Base-by-base conservation (phyloP, 495 filamentous ascomycete species). In the Penicillium cosmopolitanum region DNA sequence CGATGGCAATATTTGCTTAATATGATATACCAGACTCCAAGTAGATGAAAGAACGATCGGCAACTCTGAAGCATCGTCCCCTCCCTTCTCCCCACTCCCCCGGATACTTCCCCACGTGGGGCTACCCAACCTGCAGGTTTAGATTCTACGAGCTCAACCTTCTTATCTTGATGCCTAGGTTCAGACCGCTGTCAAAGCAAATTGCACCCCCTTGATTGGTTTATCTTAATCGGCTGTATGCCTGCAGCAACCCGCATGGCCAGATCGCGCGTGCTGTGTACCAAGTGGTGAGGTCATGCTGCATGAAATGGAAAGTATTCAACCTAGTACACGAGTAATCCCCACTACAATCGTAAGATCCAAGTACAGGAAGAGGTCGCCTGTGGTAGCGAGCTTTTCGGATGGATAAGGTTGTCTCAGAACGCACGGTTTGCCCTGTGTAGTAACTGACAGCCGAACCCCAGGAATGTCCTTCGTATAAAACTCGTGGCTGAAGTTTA, bases 281-380 rank as follows among this genome's bases (percentile, higher is more conserved):
- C 28, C 28, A 9, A 48, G 46, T 48, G 46, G 18, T 48, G 46
- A 48, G 46, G 46, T 48, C 46, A 48, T n/a, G 5, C 9, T 48
- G 46, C 46, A 48, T 48, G n/a, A 5, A 16, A 18, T 10, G n/a
- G 11, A n/a, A 38, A 7, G 12, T 48, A 15, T 12, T 28, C 5
- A 3, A 23, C 2, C 19, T 48, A 0, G 23, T 15, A 48, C 19
- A 19, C 46, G 46, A 48, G 46, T 12, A 4, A 48, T 23, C 10
- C 9, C 5, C 19, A 5, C 46, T 13, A 13, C 15, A 21, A 4
- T 12, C 9, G 21, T 23, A 28, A 1, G 21, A 25, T 48, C 46
- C 46, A 48, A 48, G 46, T 12, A n/a, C 10, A 48, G 15, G 46
- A 9, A 19, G 4, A 28, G 7, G 9, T 48, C 46, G 18, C 19